Conservation (phyloP, 129 eudicot genomes). For the Lactuca sativa region DNA sequence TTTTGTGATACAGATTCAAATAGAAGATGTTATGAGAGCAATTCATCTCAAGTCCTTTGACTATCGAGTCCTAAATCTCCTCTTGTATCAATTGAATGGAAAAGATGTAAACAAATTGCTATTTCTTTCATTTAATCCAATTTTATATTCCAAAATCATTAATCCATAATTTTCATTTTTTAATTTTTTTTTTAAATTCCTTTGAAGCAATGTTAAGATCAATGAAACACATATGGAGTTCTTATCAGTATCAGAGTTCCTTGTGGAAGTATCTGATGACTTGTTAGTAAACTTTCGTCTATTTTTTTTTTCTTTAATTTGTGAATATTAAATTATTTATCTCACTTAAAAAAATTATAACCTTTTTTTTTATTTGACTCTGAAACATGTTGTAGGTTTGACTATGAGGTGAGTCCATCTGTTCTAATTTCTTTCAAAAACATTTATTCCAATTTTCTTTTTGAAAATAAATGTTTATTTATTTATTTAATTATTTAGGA, state of each 20-base stretch:
- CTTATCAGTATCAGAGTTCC: constrained; percentile 82
- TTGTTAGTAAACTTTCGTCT: constrained; percentile 50
- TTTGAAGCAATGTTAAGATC: constrained; percentile 66
- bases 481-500: constrained; percentile 43
- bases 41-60: constrained; percentile 91
- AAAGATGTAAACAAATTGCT: constrained; percentile 54
- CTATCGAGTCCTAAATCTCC: constrained; percentile 83
- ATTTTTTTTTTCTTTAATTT: constrained; percentile 7
- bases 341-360: too few relatives aligned
- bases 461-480: constrained; percentile 10
- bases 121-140: too few relatives aligned
- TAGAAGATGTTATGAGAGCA: constrained; percentile 72
- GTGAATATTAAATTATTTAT: neutral
- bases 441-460: neutral
- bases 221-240: constrained; percentile 92
- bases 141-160: too few relatives aligned
- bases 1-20: constrained; percentile 47
- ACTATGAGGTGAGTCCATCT: constrained; percentile 75
- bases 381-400: constrained; percentile 58
- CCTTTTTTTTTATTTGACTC: neutral
- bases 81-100: constrained; percentile 75
- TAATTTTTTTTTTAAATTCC: constrained; percentile 25
- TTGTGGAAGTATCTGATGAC: constrained; percentile 90
- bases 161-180: neutral
- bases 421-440: constrained; percentile 7